Evolutionary conservation across 192 early-diverging fungal genomes (phyloP).

Genomic region (Backusella psychrophila): DNA sequence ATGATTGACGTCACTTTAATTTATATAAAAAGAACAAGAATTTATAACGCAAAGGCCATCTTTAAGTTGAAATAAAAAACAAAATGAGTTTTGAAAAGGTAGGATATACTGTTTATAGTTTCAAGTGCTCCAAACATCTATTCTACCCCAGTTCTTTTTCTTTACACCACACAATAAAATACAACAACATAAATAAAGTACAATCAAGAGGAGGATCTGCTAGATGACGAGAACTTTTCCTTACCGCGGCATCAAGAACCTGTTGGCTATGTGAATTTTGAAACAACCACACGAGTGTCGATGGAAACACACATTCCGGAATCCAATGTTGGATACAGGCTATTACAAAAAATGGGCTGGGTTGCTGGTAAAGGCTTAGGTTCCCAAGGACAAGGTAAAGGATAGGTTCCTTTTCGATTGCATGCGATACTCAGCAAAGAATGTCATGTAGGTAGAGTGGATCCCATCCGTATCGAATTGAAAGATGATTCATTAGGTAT

Average conservation of each 20-base stretch:
- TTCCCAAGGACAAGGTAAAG: constrained; percentile 46
- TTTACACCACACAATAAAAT: background rate
- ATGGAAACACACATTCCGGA: constrained; percentile 62
- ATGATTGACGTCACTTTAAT: too few species aligned
- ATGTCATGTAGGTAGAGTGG: constrained; percentile 52
- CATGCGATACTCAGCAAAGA: background rate
- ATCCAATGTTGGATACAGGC: constrained; percentile 60
- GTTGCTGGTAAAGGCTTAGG: constrained; percentile 61
- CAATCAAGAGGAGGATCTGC: background rate
- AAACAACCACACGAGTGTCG: constrained; percentile 33
- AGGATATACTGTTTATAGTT: background rate
- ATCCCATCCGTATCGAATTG: constrained; percentile 66
- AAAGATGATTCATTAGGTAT: constrained; percentile 66
- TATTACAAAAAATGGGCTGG: constrained; percentile 78
- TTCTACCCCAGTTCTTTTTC: background rate
- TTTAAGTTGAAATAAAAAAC: too few species aligned
- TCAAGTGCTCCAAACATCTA: background rate
- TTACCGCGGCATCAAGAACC: constrained; percentile 21
- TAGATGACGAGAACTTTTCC: background rate
- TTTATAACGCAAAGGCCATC: too few species aligned
- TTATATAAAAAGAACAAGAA: too few species aligned
- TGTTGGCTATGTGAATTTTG: constrained; percentile 11
- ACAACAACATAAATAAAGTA: background rate
- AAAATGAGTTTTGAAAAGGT: constrained; percentile 1
- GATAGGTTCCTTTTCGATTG: background rate